phyloP scores from a whole-genome alignment of 2,329 filamentous ascomycete genomes.

The Thelonectria blattea region DNA sequence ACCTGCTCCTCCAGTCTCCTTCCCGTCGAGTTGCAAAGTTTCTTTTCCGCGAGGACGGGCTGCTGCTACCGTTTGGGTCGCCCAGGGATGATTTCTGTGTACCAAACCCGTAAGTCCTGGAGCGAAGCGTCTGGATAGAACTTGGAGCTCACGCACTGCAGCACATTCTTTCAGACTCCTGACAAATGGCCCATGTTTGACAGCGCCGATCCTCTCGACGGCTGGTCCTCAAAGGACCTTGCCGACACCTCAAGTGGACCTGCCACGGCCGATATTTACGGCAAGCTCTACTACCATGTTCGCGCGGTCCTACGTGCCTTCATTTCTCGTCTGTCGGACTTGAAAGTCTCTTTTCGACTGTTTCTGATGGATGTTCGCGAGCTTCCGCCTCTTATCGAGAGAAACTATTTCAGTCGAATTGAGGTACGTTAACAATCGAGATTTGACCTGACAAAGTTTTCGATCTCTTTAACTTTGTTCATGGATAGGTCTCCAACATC shows the following conservation, averaged over 20 bases:
- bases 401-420: conserved; percentile 13
- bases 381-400: not conserved
- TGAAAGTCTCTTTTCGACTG: not conserved
- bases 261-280: conserved; percentile 16
- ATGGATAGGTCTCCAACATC: conserved; percentile 14
- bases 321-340: not conserved
- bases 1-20: not conserved
- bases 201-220: not conserved
- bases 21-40: not conserved
- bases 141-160: not conserved
- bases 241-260: not conserved
- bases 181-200: conserved; percentile 7
- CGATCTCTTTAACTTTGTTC: not conserved
- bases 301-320: not conserved
- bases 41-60: conserved; percentile 8
- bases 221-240: conserved; percentile 15
- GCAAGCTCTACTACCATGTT: conserved; percentile 18
- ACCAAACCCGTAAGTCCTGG: conserved; percentile 17
- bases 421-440: not conserved
- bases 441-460: not conserved
- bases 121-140: not conserved
- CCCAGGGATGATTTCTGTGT: not conserved
- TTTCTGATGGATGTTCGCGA: not conserved
- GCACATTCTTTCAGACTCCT: not conserved
- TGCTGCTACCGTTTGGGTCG: conserved; percentile 19